These are phyloP conservation scores for Triangularia setosa DNA, from an alignment of 2,329 filamentous ascomycete species.

Conservation along the genomic window DNA sequence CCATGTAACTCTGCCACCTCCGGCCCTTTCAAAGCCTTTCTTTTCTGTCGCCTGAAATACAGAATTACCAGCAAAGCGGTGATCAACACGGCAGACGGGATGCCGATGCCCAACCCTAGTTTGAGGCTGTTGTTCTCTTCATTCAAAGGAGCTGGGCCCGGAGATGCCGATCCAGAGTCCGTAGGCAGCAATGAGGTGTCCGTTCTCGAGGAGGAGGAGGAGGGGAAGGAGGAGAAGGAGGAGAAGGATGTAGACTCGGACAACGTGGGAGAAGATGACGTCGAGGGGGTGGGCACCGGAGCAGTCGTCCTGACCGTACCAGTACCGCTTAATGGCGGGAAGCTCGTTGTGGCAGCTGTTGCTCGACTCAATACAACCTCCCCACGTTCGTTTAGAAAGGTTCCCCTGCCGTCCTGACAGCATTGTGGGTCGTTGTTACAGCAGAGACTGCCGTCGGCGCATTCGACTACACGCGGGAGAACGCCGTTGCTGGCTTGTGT, in stretches of 20 bases:
- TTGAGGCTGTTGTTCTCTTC: background rate
- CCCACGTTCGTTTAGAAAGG: conserved; percentile 14
- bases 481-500: background rate
- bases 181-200: background rate
- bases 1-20: background rate
- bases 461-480: conserved; percentile 17
- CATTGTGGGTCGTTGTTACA: conserved; percentile 15
- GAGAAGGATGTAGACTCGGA: background rate
- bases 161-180: background rate
- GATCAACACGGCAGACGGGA: background rate
- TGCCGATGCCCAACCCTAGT: background rate
- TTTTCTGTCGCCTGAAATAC: background rate
- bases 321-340: conserved; percentile 8
- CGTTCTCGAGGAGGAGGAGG: background rate
- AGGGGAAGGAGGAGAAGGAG: background rate
- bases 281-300: background rate
- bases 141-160: conserved; percentile 2
- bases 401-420: conserved; percentile 10
- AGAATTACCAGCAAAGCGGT: background rate
- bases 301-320: conserved; percentile 1
- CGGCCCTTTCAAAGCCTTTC: background rate
- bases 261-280: background rate
- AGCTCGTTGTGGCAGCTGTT: conserved; percentile 14
- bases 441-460: conserved; percentile 17
- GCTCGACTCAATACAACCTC: background rate